Evolutionary conservation across 345 rosid species (phyloP), one percentile per base, ranked within the genome.

Genomic region (Turritis glabra): DNA sequence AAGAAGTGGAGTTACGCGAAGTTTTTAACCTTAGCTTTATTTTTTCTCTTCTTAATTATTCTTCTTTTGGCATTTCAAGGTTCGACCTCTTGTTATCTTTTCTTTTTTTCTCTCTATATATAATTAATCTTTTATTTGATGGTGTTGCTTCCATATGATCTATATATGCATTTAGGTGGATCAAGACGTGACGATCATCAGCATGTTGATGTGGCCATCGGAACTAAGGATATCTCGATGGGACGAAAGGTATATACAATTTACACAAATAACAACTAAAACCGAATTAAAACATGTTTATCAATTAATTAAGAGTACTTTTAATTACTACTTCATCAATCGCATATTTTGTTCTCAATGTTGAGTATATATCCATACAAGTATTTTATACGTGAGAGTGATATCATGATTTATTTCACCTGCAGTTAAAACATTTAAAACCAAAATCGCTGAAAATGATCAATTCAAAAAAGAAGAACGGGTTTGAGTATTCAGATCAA

Each of bases 141-240:
- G 54, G 3, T 40, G 7, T 5, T 30, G 52, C 25, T 54, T 52
- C 37, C 25, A 17, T 64, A 10, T 29, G 12, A 23, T 18, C n/a
- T 33, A 51, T 51, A 52, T 14, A 6, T 67, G 15, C 2, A 19
- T 22, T n/a, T 52, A 53, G 72, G 37, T 52, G 48, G 11, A n/a
- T 67, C 50, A 65, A 65, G 44, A 65, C 9, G 15, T 67, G 72
- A 40, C 18, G 17, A 67, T 37, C 51, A 52, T 53, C 37, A 53
- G 14, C 6, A 67, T n/a, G 33, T 35, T 67, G 19, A 67, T 53
- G 38, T 19, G 26, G 32, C 60, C 8, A 37, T 44, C 40, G 8
- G 25, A 25, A 53, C 26, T 3, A 67, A 67, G 19, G 53, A 18
- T 54, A 7, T 40, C 6, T 40, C 40, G 21, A 41, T 19, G 54